Base-by-base conservation (phyloP, 2,329 filamentous ascomycete genomes). In the Fusarium robinianum region DNA sequence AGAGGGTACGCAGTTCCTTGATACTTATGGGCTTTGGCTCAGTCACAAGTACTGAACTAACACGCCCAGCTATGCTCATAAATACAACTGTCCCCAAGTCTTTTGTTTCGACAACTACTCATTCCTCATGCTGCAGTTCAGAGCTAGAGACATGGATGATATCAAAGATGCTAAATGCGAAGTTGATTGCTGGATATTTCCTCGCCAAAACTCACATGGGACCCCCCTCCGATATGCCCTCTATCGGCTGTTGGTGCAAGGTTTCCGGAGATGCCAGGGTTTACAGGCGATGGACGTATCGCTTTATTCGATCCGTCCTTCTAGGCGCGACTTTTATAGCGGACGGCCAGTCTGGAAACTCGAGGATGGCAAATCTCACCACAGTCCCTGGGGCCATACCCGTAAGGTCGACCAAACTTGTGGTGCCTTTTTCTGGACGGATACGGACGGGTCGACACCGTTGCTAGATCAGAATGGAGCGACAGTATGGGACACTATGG, bases 61-160 rank as follows among this genome's bases (percentile, higher is more conserved):
- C n/a, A 8, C 32, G 8, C 14, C 6, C 23, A 26, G 22, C 10
- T 37, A 37, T 23, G 21, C 23, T 12, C 23, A 37, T 17, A 26
- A 37, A 37, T 37, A 25, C 34, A 8, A 17, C 6, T 35, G 32
- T 21, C 34, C 34, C 34, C 34, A 25, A 12, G 15, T 37, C 4
- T 37, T 37, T 26, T 37, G 34, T 26, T 37, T 37, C 15, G 23
- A 37, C 10, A 37, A 37, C 23, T 37, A 37, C 23, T 17, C 34
- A 5, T 37, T 37, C 34, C 34, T 37, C 8, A 37, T 37, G 34
- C 34, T 37, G 10, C 34, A 37, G 34, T 37, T 37, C 15, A 37
- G 34, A 26, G 34, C 34, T n/a, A 37, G 23, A 37, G 15, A 25
- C 15, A 25, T 15, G 23, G 8, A 26, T 8, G 34, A 37, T 17